Percentiles rank a stretch among this genome's conserved stretches.
phyloP scores from a whole-genome alignment of 23 red algal genomes.

The Chondrus crispus region DNA sequence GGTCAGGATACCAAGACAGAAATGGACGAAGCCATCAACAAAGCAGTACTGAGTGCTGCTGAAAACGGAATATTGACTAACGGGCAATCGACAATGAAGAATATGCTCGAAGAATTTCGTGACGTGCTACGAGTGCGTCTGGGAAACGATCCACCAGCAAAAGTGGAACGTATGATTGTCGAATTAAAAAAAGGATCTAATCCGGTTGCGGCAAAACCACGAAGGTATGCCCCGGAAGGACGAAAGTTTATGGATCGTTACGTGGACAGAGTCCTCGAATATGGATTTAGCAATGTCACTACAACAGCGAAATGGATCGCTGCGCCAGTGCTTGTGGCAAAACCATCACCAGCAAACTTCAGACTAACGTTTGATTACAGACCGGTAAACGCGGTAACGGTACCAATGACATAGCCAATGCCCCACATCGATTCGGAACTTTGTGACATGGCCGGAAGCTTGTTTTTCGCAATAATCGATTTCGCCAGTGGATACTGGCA shows the following conservation, averaged over 20 bases:
- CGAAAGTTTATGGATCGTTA: background rate
- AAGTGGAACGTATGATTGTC: background rate
- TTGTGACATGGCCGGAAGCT: background rate
- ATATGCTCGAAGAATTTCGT: background rate
- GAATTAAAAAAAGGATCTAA: background rate
- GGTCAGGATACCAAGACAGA: background rate
- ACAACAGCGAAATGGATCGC: slow-evolving; percentile 1
- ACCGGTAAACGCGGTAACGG: background rate
- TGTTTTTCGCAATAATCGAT: slow-evolving; percentile 6
- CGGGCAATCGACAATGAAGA: background rate
- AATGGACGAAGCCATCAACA: background rate
- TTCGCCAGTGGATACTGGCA: slow-evolving; percentile 23
- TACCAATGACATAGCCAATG: background rate
- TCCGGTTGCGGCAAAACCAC: background rate
- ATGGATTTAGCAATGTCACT: background rate
- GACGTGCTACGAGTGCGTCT: background rate
- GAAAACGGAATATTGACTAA: background rate
- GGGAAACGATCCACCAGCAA: background rate
- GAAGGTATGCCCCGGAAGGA: background rate
- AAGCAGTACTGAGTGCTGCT: background rate
- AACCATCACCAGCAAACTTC: slow-evolving; percentile 7
- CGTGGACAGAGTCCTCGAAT: background rate
- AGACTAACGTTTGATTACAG: slow-evolving; percentile 14
- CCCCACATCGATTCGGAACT: background rate
- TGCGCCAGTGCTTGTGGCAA: background rate